Base-by-base conservation (phyloP, 2,329 filamentous ascomycete genomes). In the Fusarium sulawesiense region DNA sequence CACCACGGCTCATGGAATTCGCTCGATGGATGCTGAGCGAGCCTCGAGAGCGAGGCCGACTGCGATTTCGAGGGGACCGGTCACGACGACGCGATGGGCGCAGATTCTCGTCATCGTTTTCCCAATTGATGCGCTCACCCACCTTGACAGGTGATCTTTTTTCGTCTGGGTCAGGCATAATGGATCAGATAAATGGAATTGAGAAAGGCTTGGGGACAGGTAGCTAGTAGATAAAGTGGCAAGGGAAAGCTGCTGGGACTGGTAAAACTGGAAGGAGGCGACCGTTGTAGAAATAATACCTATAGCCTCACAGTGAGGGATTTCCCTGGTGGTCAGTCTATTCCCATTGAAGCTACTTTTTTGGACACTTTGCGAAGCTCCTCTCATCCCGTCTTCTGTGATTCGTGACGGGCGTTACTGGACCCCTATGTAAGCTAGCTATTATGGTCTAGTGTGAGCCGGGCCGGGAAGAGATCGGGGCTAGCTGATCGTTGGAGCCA, bases 71-170 rank as follows among this genome's bases (percentile, higher is more conserved):
- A 47, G 47, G 2, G 3, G 45, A 25, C 4, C 56, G 27, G 4
- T 53, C 46, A 3, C 30, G 56, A 40, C 40, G 59, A 13, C 60
- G 60, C n/a, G 60, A 54, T n/a, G 23, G 16, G 0, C 60, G 56
- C 10, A 21, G 12, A 1, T 25, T n/a, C n/a, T 62, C 60, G 0
- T 62, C 60, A 12, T 61, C 60, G 18, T 61, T 47, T 6, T 61
- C 18, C 46, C 46, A 62, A 20, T 62, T 59, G 23, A 62, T 47
- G 32, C 60, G 60, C 7, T 54, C 56, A 6, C 60, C 60, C 8
- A 40, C 6, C 27, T 61, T 8, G 2, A 18, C 29, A 1, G 46
- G 5, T 4, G 34, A 21, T 12, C 13, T 12, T 27, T 62, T 62
- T 34, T 54, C 60, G 25, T 54, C 60, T 18, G 51, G 51, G 8